phyloP scores from a whole-genome alignment of 176 grass and related monocot genomes.

The Carex littledalei region DNA sequence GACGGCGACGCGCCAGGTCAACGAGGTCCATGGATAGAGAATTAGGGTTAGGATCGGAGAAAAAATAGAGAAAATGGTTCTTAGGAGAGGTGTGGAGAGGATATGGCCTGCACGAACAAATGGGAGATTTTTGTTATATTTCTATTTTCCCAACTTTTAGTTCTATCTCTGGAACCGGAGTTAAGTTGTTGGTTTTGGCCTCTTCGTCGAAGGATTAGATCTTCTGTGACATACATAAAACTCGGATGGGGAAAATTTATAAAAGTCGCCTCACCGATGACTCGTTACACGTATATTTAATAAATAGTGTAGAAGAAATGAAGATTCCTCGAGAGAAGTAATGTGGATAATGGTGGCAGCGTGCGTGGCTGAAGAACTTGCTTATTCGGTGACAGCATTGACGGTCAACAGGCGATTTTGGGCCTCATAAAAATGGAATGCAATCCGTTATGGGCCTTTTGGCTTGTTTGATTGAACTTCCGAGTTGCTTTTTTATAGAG shows the following conservation, averaged over 20 bases:
- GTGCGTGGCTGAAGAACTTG: neutral
- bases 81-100: neutral
- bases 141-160: neutral
- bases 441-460: neutral
- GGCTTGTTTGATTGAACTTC: neutral
- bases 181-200: neutral
- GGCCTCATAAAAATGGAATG: neutral
- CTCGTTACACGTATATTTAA: neutral
- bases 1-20: slow-evolving; percentile 41
- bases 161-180: neutral
- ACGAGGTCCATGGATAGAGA: slow-evolving; percentile 28
- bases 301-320: neutral
- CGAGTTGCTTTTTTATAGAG: neutral
- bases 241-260: neutral
- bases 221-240: neutral
- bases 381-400: neutral
- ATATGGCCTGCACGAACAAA: slow-evolving; percentile 14
- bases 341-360: slow-evolving; percentile 5
- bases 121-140: neutral
- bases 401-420: neutral
- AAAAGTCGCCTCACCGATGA: neutral
- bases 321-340: neutral
- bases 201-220: neutral
- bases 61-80: neutral
- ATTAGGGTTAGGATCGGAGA: slow-evolving; percentile 20